Conservation (phyloP, 2,329 filamentous ascomycete species). For the Colletotrichum lupini region DNA sequence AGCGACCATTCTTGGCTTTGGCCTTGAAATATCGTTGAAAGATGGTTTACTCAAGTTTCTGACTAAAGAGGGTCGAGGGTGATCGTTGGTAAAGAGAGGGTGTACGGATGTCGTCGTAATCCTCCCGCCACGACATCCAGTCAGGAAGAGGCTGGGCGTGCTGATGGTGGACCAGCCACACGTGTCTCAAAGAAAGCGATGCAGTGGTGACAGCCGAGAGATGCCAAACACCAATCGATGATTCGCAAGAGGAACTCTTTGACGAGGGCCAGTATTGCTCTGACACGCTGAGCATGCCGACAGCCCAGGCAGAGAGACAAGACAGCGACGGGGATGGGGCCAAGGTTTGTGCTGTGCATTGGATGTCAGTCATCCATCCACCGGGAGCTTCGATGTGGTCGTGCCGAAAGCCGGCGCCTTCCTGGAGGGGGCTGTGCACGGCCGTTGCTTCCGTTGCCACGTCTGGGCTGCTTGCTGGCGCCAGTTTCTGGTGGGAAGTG, state of each 20-base stretch:
- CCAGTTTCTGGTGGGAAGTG: constrained; percentile 4
- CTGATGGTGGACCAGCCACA: background rate
- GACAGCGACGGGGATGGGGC: background rate
- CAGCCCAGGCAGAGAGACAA: background rate
- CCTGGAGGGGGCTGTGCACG: constrained; percentile 24
- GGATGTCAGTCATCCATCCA: background rate
- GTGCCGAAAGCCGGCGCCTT: constrained; percentile 16
- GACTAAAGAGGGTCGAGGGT: background rate
- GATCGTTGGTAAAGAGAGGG: background rate
- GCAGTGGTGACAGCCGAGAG: background rate
- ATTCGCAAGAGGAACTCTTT: background rate
- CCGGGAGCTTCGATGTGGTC: background rate
- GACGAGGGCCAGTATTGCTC: background rate
- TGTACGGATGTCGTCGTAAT: constrained; percentile 30
- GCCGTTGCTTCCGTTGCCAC: constrained; percentile 26
- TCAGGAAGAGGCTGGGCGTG: constrained; percentile 16
- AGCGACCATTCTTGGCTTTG: constrained; percentile 4
- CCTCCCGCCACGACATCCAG: constrained; percentile 4
- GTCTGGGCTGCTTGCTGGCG: constrained; percentile 5
- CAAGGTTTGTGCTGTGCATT: constrained; percentile 3
- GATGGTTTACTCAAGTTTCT: background rate
- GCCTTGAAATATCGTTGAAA: background rate
- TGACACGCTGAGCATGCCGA: background rate
- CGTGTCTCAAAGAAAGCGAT: background rate
- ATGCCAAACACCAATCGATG: background rate